Percentiles rank a stretch among this genome's conserved stretches.
These are phyloP conservation scores for Pistacia integerrima DNA, from an alignment of 345 rosid genomes.

Conservation along the genomic window DNA sequence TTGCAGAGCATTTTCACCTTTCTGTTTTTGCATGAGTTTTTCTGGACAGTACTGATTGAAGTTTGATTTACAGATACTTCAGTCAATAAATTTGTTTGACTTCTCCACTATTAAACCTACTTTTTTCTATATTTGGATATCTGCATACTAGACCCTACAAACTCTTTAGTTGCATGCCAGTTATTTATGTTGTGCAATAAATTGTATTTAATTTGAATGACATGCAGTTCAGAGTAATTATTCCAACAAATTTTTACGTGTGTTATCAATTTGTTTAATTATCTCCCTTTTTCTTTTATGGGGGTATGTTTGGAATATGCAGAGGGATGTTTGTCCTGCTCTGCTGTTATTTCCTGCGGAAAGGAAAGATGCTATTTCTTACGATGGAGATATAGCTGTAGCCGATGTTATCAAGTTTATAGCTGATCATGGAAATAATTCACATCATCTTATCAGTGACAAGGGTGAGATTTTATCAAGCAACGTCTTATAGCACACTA, in stretches of 20 bases:
- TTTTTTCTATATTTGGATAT: neutral
- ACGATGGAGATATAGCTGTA: conserved; percentile 70
- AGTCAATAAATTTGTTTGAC: neutral
- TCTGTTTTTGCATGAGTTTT: no score
- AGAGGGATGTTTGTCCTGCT: conserved; percentile 88
- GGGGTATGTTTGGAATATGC: conserved; percentile 28
- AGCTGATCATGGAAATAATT: conserved; percentile 59
- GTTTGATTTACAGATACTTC: neutral
- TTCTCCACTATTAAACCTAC: neutral
- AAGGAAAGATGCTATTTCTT: conserved; percentile 51
- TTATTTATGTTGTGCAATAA: neutral
- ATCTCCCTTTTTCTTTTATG: neutral
- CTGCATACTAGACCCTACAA: neutral
- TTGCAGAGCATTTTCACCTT: no score
- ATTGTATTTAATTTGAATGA: conserved; percentile 4
- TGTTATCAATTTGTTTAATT: neutral
- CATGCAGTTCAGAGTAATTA: neutral
- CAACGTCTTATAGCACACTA: neutral
- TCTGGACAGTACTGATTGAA: no score
- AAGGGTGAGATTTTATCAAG: conserved; percentile 45
- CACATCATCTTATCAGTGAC: conserved; percentile 49
- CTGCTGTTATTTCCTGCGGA: conserved; percentile 81
- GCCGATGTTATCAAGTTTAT: conserved; percentile 70
- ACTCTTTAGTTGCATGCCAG: neutral
- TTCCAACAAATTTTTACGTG: neutral